Percentiles rank a stretch among this genome's conserved stretches.
Conservation (phyloP, 352 stramenopile genomes). For the Globisporangium lucens region DNA sequence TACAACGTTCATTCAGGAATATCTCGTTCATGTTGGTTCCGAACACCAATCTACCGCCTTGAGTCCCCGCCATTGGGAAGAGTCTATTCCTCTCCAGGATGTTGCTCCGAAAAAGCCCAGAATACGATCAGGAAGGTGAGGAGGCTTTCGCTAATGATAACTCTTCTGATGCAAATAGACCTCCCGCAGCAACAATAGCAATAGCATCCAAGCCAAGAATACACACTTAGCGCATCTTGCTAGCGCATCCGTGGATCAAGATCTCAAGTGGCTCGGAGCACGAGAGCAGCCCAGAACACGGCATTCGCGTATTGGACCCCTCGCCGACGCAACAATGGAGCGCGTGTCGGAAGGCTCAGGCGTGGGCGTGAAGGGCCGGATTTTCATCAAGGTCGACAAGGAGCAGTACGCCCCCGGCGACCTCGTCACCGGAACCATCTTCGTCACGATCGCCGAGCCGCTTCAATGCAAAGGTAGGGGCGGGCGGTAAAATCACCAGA, state of each 20-base stretch:
- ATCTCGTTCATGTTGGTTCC: too few relatives aligned
- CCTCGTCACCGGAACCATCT: slow-evolving; percentile 13
- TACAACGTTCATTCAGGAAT: too few relatives aligned
- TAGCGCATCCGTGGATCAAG: background rate
- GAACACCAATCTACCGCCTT: background rate
- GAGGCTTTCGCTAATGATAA: background rate
- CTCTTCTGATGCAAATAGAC: background rate
- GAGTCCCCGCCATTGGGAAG: background rate
- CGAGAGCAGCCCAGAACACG: background rate
- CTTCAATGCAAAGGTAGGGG: slow-evolving; percentile 16
- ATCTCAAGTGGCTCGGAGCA: background rate
- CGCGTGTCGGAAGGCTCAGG: slow-evolving; percentile 17
- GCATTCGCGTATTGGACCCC: background rate
- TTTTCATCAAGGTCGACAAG: slow-evolving; percentile 21
- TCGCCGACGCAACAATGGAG: slow-evolving; percentile 9
- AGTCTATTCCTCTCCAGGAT: background rate
- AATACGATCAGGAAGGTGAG: background rate
- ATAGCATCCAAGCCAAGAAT: background rate
- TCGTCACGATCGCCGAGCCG: slow-evolving; percentile 13
- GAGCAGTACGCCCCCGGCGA: slow-evolving; percentile 18
- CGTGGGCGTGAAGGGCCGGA: slow-evolving; percentile 15
- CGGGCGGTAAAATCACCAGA: background rate
- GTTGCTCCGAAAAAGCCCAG: background rate
- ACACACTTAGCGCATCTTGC: background rate
- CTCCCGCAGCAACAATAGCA: background rate